Evolutionary conservation across 345 rosid species (phyloP).

Genomic region (Jatropha curcas): DNA sequence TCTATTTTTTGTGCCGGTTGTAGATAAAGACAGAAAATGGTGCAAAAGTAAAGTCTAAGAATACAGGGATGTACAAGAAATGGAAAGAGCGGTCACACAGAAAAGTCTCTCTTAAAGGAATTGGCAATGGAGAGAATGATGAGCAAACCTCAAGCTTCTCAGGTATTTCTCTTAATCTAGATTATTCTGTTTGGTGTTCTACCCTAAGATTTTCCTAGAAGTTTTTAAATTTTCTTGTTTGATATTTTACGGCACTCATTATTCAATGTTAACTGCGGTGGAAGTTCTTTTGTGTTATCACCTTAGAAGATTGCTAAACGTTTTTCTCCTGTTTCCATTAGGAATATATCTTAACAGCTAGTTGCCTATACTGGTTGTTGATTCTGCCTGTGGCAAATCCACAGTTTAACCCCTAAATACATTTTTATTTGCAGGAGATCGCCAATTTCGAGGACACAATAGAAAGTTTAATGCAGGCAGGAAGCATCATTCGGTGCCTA

Average conservation of each 20-base stretch:
- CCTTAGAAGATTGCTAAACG: too few species aligned
- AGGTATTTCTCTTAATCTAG: constrained; percentile 37
- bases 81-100: constrained; percentile 80
- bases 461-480: constrained; percentile 49
- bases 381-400: not conserved
- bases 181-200: not conserved
- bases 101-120: constrained; percentile 52
- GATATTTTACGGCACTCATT: too few species aligned
- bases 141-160: constrained; percentile 42
- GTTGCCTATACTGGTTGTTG: too few species aligned
- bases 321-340: too few species aligned
- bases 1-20: constrained; percentile 11
- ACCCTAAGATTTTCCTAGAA: not conserved
- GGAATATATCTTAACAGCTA: not conserved
- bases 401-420: too few species aligned
- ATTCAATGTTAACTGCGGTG: too few species aligned
- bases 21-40: constrained; percentile 95
- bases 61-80: constrained; percentile 87
- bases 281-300: too few species aligned
- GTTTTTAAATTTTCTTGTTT: too few species aligned
- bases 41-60: constrained; percentile 63
- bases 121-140: constrained; percentile 42
- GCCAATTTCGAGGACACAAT: constrained; percentile 24
- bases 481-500: constrained; percentile 51
- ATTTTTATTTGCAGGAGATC: constrained; percentile 39